These are phyloP conservation scores for Cenchrus americanus DNA, from an alignment of 176 grass and related monocot species.

Conservation along the genomic window DNA sequence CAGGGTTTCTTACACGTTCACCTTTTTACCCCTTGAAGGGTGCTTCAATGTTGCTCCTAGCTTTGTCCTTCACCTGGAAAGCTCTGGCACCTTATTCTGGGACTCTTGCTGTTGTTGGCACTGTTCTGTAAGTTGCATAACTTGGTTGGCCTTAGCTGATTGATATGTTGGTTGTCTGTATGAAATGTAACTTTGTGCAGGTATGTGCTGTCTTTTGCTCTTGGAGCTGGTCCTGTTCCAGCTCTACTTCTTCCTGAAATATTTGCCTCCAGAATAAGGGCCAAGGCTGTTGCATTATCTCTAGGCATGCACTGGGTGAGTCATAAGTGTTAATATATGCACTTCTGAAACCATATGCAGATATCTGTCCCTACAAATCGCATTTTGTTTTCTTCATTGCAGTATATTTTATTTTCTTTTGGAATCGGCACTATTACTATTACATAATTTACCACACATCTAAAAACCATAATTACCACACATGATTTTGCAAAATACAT, in stretches of 20 bases:
- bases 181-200: slow-evolving; percentile 49
- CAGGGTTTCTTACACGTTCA: slow-evolving; percentile 8
- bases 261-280: slow-evolving; percentile 99
- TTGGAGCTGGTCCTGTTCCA: slow-evolving; percentile 96
- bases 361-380: background rate
- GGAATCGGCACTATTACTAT: background rate
- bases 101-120: slow-evolving; percentile 85
- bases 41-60: slow-evolving; percentile 87
- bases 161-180: slow-evolving; percentile 3
- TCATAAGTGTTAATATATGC: slow-evolving; percentile 20
- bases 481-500: slow-evolving; percentile 15
- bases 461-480: background rate
- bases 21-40: slow-evolving; percentile 53
- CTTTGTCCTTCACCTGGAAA: slow-evolving; percentile 91
- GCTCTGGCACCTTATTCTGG: slow-evolving; percentile 91
- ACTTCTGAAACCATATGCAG: background rate
- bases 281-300: slow-evolving; percentile 96
- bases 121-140: slow-evolving; percentile 79
- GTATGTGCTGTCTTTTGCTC: slow-evolving; percentile 94
- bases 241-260: slow-evolving; percentile 98
- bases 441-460: background rate
- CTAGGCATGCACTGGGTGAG: slow-evolving; percentile 99
- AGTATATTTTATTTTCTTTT: slow-evolving; percentile 22
- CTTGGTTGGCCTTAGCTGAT: background rate
- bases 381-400: background rate